These are phyloP conservation scores for Naganishia onofrii DNA, from an alignment of 768 basidiomycete genomes.

Conservation along the genomic window DNA sequence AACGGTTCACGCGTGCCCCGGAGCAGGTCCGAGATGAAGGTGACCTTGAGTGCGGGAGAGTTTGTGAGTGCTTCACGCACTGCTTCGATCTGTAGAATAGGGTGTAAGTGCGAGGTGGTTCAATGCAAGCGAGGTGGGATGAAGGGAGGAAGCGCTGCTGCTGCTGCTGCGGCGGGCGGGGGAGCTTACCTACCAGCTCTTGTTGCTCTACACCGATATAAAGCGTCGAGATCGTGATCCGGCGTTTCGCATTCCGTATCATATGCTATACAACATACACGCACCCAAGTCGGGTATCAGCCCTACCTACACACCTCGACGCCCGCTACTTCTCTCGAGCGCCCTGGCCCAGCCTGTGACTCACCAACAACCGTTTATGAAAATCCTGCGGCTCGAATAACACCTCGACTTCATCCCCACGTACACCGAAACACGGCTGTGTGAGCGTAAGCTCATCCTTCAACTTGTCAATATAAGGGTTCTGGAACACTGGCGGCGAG, in stretches of 20 bases:
- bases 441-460: conserved; percentile 24
- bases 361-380: conserved; percentile 59
- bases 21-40: conserved; percentile 72
- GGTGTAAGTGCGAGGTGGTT: conserved; percentile 21
- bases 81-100: conserved; percentile 63
- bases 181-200: conserved; percentile 64
- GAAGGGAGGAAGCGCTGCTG: too few species aligned
- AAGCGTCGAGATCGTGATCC: conserved; percentile 73
- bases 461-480: conserved; percentile 26
- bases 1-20: conserved; percentile 55
- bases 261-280: conserved; percentile 7
- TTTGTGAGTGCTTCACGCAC: conserved; percentile 62
- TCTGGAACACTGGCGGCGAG: conserved; percentile 15
- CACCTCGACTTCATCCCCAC: conserved; percentile 58
- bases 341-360: conserved; percentile 11
- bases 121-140: too few species aligned
- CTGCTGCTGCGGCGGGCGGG: too few species aligned
- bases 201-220: conserved; percentile 59
- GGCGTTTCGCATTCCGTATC: conserved; percentile 69
- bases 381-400: conserved; percentile 64
- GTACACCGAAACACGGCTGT: conserved; percentile 50
- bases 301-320: too few species aligned
- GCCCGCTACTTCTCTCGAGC: too few species aligned
- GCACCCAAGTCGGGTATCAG: too few species aligned
- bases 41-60: conserved; percentile 65